Evolutionary conservation across 768 basidiomycete species (phyloP), one percentile per base, ranked within the genome.

Genomic region (Mycena capillaripes): DNA sequence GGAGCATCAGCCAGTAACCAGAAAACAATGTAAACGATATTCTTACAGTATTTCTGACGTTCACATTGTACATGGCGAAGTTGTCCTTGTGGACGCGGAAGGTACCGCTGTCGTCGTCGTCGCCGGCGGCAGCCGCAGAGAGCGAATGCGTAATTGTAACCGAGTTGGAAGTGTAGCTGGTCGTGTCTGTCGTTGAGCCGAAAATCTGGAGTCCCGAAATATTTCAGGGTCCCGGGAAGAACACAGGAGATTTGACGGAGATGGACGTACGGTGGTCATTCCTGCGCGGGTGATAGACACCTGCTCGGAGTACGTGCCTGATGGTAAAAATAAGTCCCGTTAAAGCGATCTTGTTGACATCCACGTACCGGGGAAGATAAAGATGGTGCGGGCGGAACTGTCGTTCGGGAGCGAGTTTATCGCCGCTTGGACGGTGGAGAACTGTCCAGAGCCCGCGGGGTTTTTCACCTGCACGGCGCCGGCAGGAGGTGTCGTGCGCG

Each of bases 41-140:
- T 42, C 73, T 46, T 59, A 78, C 77, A 21, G 79, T 81, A 34
- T 83, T 83, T 46, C 75, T 71, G 50, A 83, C 73, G 62, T 83
- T 78, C 10, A 81, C 70, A 61, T 83, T 82, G 66, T 82, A 82
- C 44, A 82, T 42, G n/a, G 76, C 70, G 38, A 82, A 80, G 50
- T 80, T 76, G 58, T 80, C 77, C 38, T 79, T 79, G 66, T 81
- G 78, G 21, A 82, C 76, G 17, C 81, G 76, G 17, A 83, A 74
- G 19, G 82, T 82, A 0, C 80, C 82, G 21, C 77, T 78, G 7
- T 68, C 53, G 56, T 82, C 81, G 56, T 82, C 78, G 42, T 74
- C 79, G 9, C 81, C 80, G 3, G 81, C 79, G 19, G 70, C 67
- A 12, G 74, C 76, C 14, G 81, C 81, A 10, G 79, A 77, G 14